Evolutionary conservation across 192 early-diverging fungal species (phyloP).

Genomic region (Coemansia aciculifera): DNA sequence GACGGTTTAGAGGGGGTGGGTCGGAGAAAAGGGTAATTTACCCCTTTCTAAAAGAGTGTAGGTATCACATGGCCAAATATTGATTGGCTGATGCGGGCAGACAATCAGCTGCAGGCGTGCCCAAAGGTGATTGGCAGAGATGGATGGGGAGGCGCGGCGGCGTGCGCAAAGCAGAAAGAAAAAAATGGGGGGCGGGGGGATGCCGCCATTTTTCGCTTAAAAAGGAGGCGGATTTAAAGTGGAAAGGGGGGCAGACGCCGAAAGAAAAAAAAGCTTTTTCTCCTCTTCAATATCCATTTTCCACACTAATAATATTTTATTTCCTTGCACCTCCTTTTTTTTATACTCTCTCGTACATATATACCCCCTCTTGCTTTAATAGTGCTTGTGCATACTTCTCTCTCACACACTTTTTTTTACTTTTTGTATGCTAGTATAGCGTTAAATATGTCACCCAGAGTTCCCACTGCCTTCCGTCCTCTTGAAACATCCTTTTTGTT

Average conservation of each 20-base stretch:
- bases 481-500: constrained; percentile 39
- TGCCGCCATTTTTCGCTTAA: neutral
- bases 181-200: constrained; percentile 15
- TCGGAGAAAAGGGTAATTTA: neutral
- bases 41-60: neutral
- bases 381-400: constrained; percentile 14
- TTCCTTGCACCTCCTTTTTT: constrained; percentile 4
- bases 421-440: constrained; percentile 19
- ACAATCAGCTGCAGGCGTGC: constrained; percentile 11
- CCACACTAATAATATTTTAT: neutral
- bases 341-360: constrained; percentile 10
- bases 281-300: constrained; percentile 10
- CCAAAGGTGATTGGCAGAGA: constrained; percentile 9
- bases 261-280: constrained; percentile 19
- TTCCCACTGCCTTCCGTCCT: constrained; percentile 54
- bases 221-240: constrained; percentile 6
- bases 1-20: constrained; percentile 4
- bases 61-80: neutral
- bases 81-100: neutral
- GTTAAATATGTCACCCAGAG: constrained; percentile 34
- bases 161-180: constrained; percentile 12
- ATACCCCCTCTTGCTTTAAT: constrained; percentile 8
- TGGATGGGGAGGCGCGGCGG: neutral
- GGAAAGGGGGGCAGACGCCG: constrained; percentile 12
- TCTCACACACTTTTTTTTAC: neutral